phyloP scores from a whole-genome alignment of 768 basidiomycete genomes.

The Grammothele lineata region DNA sequence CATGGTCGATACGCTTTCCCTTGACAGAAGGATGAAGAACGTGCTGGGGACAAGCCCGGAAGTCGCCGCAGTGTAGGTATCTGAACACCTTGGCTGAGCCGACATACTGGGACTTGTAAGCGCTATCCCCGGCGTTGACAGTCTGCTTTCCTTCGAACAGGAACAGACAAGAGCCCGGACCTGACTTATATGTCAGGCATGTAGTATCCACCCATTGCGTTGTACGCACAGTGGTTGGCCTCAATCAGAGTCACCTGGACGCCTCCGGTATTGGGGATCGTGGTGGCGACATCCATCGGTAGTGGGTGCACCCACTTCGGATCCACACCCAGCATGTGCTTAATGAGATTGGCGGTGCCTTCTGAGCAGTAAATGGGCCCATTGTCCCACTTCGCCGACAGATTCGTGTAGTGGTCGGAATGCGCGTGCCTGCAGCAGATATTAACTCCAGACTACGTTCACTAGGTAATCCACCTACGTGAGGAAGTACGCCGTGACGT shows the following conservation, averaged over 20 bases:
- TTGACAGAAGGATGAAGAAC: slow-evolving; percentile 79
- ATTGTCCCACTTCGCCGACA: slow-evolving; percentile 81
- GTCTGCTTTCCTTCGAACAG: slow-evolving; percentile 93
- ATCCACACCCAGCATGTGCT: slow-evolving; percentile 88
- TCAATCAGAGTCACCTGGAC: slow-evolving; percentile 93
- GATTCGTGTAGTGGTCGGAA: slow-evolving; percentile 93
- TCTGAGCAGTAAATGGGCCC: slow-evolving; percentile 98
- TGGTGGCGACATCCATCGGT: slow-evolving; percentile 70
- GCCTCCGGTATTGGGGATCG: slow-evolving; percentile 79
- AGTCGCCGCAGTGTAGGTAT: slow-evolving; percentile 95
- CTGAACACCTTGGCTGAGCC: slow-evolving; percentile 70
- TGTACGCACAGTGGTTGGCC: slow-evolving; percentile 84
- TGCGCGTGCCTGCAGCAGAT: slow-evolving; percentile 74
- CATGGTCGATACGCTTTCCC: slow-evolving; percentile 77
- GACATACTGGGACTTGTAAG: slow-evolving; percentile 64
- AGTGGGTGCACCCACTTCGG: slow-evolving; percentile 85
- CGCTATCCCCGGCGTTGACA: slow-evolving; percentile 80
- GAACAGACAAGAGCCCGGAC: slow-evolving; percentile 91
- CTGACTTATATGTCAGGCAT: slow-evolving; percentile 15
- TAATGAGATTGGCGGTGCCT: slow-evolving; percentile 87
- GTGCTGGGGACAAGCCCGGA: slow-evolving; percentile 86
- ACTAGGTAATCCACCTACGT: slow-evolving; percentile 61
- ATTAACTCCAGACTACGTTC: background rate
- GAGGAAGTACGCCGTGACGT: slow-evolving; percentile 85
- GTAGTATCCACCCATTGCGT: background rate